phyloP scores from a whole-genome alignment of 73 alveolate genomes.

The Effrenium voratum region DNA sequence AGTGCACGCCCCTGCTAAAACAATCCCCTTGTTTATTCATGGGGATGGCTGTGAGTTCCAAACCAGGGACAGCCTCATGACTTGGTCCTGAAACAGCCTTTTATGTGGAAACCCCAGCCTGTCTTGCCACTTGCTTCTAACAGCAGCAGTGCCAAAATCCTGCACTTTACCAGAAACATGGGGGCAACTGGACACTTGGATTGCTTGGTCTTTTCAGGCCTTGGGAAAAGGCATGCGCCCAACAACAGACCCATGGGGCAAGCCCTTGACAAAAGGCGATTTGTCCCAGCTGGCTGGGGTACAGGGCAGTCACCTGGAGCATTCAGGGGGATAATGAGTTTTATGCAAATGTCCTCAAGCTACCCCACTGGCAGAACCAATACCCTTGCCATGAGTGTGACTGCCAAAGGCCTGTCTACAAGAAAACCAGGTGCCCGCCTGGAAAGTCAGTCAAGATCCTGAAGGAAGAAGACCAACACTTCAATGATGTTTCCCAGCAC shows the following conservation, averaged over 20 bases:
- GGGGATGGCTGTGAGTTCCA: neutral
- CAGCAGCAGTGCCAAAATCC: neutral
- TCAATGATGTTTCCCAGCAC: neutral
- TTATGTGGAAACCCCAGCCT: neutral
- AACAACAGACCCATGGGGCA: neutral
- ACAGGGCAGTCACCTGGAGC: slow-evolving; percentile 40
- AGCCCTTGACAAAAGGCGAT: slow-evolving; percentile 26
- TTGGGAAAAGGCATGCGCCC: slow-evolving; percentile 56
- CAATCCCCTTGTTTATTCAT: neutral
- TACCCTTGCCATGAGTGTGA: slow-evolving; percentile 36
- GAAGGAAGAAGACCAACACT: neutral
- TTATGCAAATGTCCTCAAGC: neutral
- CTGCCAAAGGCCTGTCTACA: neutral
- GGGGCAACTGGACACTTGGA: neutral
- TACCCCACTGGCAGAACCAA: slow-evolving; percentile 31
- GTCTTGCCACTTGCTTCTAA: neutral
- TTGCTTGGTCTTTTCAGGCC: neutral
- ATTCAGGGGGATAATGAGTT: slow-evolving; percentile 41
- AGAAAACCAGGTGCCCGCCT: neutral
- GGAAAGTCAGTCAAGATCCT: slow-evolving; percentile 29
- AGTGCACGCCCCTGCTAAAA: neutral
- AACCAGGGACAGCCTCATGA: neutral
- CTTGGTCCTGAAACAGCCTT: neutral
- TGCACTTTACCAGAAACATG: neutral
- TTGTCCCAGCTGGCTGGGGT: too few species aligned